Conservation (phyloP, 1,284 basidiomycete genomes). For the Tremellales sp. region DNA sequence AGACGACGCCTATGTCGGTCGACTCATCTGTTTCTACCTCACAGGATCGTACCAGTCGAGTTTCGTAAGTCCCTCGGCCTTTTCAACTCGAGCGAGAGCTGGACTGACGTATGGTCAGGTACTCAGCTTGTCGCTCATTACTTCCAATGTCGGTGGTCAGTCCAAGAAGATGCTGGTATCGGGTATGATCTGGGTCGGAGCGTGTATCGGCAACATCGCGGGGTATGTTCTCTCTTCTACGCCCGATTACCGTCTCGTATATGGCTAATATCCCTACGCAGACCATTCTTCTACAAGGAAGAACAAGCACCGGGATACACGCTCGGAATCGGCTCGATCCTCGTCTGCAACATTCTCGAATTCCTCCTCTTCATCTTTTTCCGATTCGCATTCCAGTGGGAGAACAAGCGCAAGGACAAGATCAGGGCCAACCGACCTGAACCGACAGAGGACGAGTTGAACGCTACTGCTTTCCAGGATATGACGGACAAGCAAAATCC, state of each 20-base stretch:
- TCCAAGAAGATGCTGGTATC: constrained; percentile 51
- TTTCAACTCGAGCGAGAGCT: background rate
- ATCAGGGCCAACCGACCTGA: constrained; percentile 24
- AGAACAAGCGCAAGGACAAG: constrained; percentile 48
- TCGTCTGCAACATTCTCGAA: constrained; percentile 46
- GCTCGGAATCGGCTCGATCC: constrained; percentile 50
- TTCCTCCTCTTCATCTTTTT: constrained; percentile 48
- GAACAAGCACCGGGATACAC: constrained; percentile 49
- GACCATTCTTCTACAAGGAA: constrained; percentile 49
- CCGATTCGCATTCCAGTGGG: constrained; percentile 46
- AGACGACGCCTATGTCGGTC: constrained; percentile 40
- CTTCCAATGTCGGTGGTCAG: constrained; percentile 52
- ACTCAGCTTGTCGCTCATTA: constrained; percentile 51
- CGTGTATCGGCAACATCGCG: constrained; percentile 49
- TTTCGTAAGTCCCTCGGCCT: no score
- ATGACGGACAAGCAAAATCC: constrained; percentile 47
- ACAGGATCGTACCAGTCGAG: constrained; percentile 51
- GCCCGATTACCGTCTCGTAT: constrained; percentile 9
- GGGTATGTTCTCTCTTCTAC: constrained; percentile 23
- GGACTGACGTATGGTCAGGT: background rate
- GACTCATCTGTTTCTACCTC: constrained; percentile 56
- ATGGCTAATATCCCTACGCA: constrained; percentile 5
- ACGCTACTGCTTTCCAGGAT: constrained; percentile 41
- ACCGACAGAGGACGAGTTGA: constrained; percentile 6
- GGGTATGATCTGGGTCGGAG: constrained; percentile 45